A percentile compares a stretch with the other conserved stretches of the same genome.
phyloP scores from a whole-genome alignment of 2,329 filamentous ascomycete species.

The Sordariomycetes sp. region DNA sequence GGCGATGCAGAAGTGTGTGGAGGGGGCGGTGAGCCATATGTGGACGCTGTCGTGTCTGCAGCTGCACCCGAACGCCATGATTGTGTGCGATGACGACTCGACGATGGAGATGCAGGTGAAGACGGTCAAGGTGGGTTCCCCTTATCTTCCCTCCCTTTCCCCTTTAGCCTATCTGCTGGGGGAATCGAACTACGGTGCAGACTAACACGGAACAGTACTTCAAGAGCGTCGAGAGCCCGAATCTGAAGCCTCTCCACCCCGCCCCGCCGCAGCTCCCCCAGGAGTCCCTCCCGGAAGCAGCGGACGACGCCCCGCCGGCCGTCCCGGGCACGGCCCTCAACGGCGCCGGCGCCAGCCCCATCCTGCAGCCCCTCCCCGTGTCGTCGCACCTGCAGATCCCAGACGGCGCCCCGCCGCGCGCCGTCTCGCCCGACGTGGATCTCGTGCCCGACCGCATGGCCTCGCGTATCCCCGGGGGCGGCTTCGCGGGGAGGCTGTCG shows the following conservation, averaged over 20 bases:
- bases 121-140: conserved; percentile 47
- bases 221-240: conserved; percentile 49
- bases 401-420: not conserved
- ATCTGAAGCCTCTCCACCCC: not conserved
- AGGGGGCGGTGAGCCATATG: conserved; percentile 80
- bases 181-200: conserved; percentile 4
- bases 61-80: conserved; percentile 69
- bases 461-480: conserved; percentile 30
- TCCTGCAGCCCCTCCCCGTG: not conserved
- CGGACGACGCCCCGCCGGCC: conserved; percentile 22
- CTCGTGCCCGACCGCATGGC: conserved; percentile 54
- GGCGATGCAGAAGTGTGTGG: conserved; percentile 69
- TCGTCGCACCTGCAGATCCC: not conserved
- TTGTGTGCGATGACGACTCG: conserved; percentile 75
- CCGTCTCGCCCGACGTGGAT: conserved; percentile 46
- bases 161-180: not conserved
- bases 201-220: conserved; percentile 40
- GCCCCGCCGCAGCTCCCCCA: conserved; percentile 1
- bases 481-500: conserved; percentile 26
- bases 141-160: not conserved
- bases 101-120: conserved; percentile 64
- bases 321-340: conserved; percentile 31
- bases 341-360: conserved; percentile 6
- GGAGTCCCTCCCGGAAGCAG: conserved; percentile 7
- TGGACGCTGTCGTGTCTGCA: conserved; percentile 79